Percentiles rank a stretch among this genome's conserved stretches.
These are phyloP conservation scores for Boletus bicolor DNA, from an alignment of 768 basidiomycete species.

Conservation along the genomic window DNA sequence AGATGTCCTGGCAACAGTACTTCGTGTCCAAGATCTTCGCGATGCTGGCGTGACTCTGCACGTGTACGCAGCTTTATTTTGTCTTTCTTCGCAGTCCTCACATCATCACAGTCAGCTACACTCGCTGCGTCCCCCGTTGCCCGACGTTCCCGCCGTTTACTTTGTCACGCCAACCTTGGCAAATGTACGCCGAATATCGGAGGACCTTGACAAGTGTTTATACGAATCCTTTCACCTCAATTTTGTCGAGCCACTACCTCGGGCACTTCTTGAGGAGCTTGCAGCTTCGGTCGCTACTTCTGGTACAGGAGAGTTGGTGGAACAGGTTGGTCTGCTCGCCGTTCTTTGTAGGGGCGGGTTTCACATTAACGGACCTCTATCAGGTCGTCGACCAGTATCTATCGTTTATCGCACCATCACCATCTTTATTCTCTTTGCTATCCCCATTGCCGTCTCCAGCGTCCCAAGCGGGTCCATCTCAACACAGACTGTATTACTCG, in stretches of 20 bases:
- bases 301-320: slow-evolving; percentile 76
- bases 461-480: slow-evolving; percentile 34
- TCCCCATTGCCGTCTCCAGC: slow-evolving; percentile 48
- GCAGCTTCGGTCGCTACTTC: slow-evolving; percentile 84
- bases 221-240: slow-evolving; percentile 95
- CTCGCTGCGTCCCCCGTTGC: slow-evolving; percentile 78
- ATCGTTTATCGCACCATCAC: slow-evolving; percentile 91
- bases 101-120: slow-evolving; percentile 73
- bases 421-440: slow-evolving; percentile 87
- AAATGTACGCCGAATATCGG: slow-evolving; percentile 88
- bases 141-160: slow-evolving; percentile 96
- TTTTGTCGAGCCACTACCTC: slow-evolving; percentile 89
- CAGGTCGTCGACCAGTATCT: slow-evolving; percentile 96
- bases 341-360: background rate
- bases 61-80: slow-evolving; percentile 60
- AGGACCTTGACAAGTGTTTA: slow-evolving; percentile 84
- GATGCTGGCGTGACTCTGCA: slow-evolving; percentile 97
- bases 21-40: slow-evolving; percentile 94
- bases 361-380: background rate
- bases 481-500: slow-evolving; percentile 48
- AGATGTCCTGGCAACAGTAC: slow-evolving; percentile 91
- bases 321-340: slow-evolving; percentile 51
- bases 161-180: slow-evolving; percentile 87
- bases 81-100: slow-evolving; percentile 3
- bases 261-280: slow-evolving; percentile 88